Base-by-base conservation (phyloP, 805 yeast genomes). In the Cyberlindnera mississippiensis region DNA sequence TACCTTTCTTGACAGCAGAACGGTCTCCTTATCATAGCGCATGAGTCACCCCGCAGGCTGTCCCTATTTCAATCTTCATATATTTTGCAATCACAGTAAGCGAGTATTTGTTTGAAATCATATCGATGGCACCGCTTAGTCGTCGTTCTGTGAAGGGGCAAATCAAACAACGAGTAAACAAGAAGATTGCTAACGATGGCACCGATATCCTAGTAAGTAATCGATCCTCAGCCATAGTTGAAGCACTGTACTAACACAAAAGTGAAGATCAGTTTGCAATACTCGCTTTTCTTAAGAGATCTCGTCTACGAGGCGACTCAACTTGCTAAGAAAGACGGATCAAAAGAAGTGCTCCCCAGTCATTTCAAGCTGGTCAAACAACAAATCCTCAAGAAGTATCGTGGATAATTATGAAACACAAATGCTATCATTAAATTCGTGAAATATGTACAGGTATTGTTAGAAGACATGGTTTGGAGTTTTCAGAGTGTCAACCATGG, bases 401-500 rank as follows among this genome's bases (percentile, higher is more conserved):
- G 63, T 41, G 76, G 75, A 2, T 48, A 20, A 41, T 9, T 4
- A 16, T 15, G 15, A 8, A 6, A 8, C n/a, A 14, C 5, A 22
- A n/a, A 7, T 16, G 15, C 10, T 13, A 8, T 29, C 32, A 15
- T 29, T 15, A 29, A 18, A 31, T 35, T 27, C 31, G 14, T 32
- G 12, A 33, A 33, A 14, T 35, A 43, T 57, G 43, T 39, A 49
- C 55, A 40, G 17, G 38, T 33, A 18, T 26, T n/a, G 32, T 49
- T 44, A 60, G 38, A 62, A 58, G 28, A 63, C 64, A 45, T 62
- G 63, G 38, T 62, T 61, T 30, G 69, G 63, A 6, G 59, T 51
- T 28, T 56, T 54, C 18, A 67, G 44, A 2, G 63, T 59, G 5
- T 61, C 61, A 12, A 85, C 73, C 80, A 82, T 84, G 12, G 66